These are phyloP conservation scores for Amphichorda felina DNA, from an alignment of 2,329 filamentous ascomycete genomes.

Conservation along the genomic window DNA sequence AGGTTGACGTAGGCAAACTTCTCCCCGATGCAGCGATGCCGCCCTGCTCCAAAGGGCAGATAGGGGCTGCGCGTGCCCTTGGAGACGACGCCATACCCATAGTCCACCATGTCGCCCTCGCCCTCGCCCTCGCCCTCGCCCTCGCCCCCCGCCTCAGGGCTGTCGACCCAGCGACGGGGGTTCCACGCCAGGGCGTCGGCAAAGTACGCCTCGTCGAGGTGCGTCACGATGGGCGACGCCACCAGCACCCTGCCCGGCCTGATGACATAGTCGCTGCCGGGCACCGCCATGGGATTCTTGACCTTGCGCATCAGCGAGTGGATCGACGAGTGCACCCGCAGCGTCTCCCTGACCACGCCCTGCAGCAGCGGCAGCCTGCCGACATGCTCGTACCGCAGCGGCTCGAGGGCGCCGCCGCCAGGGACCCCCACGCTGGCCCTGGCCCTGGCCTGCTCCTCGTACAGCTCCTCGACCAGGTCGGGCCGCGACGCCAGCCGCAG, in stretches of 20 bases:
- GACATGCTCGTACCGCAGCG: constrained; percentile 47
- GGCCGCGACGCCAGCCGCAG: constrained; percentile 61
- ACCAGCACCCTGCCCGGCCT: constrained; percentile 34
- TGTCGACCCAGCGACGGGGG: constrained; percentile 16
- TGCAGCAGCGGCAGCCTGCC: constrained; percentile 47
- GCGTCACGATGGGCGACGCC: constrained; percentile 29
- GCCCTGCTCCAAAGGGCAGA: constrained; percentile 60
- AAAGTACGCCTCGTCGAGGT: constrained; percentile 47
- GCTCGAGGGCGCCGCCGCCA: constrained; percentile 29
- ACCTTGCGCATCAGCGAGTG: constrained; percentile 65
- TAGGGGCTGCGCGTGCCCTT: constrained; percentile 27
- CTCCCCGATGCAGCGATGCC: constrained; percentile 66
- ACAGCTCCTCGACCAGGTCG: constrained; percentile 57
- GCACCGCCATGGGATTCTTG: constrained; percentile 51
- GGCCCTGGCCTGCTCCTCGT: constrained; percentile 50
- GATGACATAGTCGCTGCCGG: constrained; percentile 42
- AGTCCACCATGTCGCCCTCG: neutral
- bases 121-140: constrained; percentile 9
- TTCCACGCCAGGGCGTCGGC: constrained; percentile 20
- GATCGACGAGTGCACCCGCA: constrained; percentile 60
- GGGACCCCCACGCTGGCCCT: too few relatives aligned
- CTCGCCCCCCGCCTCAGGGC: constrained; percentile 6
- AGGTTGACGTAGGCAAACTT: constrained; percentile 65
- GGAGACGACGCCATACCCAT: too few relatives aligned
- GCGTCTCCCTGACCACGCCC: constrained; percentile 59